Evolutionary conservation across 176 grass and related monocot species (phyloP).

Genomic region (Eleusine indica): DNA sequence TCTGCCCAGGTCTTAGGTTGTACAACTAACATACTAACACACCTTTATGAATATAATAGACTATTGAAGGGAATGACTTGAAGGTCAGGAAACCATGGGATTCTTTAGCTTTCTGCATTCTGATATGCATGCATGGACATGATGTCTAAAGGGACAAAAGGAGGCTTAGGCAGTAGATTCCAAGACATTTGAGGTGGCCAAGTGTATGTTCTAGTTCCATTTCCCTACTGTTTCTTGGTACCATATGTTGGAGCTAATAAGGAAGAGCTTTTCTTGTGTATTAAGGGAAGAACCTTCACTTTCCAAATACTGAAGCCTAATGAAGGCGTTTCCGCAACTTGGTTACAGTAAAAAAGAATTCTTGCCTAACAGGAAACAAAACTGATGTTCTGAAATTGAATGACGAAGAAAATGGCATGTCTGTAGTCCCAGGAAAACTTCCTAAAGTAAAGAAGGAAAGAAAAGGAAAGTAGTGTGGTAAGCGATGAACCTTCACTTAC

Average conservation of each 20-base stretch:
- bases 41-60: conserved; percentile 45
- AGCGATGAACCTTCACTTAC: conserved; percentile 56
- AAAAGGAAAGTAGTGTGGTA: not conserved
- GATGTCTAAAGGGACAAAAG: conserved; percentile 55
- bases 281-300: conserved; percentile 86
- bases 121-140: conserved; percentile 48
- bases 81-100: conserved; percentile 58
- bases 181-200: conserved; percentile 39
- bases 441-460: not conserved
- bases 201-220: conserved; percentile 46
- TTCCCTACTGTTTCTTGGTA: conserved; percentile 50
- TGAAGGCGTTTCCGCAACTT: conserved; percentile 22
- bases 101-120: conserved; percentile 20
- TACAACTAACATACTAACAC: conserved; percentile 4
- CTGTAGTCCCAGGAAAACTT: not conserved
- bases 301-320: conserved; percentile 41
- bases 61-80: conserved; percentile 60
- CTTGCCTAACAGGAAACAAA: not conserved
- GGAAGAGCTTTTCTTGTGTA: conserved; percentile 67
- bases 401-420: not conserved
- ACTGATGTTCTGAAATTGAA: conserved; percentile 25
- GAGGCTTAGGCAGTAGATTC: conserved; percentile 50
- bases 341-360: not conserved
- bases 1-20: conserved; percentile 17
- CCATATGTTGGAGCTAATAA: conserved; percentile 37